Conservation (phyloP, 768 basidiomycete species). For the Aureoboletus auriporus region DNA sequence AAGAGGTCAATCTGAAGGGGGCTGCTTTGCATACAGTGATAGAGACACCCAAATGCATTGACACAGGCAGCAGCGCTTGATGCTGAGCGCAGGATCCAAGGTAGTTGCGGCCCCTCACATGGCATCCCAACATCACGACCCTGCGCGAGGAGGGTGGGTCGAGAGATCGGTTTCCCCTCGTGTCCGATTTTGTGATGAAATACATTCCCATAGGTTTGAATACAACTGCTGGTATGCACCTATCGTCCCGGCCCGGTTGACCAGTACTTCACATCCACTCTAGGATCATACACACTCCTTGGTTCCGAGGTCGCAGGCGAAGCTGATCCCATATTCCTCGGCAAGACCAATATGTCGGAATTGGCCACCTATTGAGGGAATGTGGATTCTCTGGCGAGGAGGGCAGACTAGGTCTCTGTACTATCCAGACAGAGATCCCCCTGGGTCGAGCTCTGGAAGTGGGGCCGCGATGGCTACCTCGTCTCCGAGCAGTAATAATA, state of each 20-base stretch:
- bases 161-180: not conserved
- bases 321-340: conserved; percentile 36
- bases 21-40: conserved; percentile 56
- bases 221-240: conserved; percentile 33
- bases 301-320: conserved; percentile 35
- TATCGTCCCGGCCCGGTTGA: not conserved
- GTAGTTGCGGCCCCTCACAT: conserved; percentile 46
- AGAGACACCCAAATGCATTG: conserved; percentile 57
- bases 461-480: conserved; percentile 43
- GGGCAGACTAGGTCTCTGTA: conserved; percentile 43
- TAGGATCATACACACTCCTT: conserved; percentile 35
- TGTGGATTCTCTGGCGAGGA: conserved; percentile 46
- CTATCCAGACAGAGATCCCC: conserved; percentile 36
- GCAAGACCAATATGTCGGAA: conserved; percentile 43
- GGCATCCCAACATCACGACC: conserved; percentile 50
- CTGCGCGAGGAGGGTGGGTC: conserved; percentile 28
- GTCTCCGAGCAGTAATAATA: conserved; percentile 38
- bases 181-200: not conserved
- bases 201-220: conserved; percentile 29
- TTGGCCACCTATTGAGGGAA: conserved; percentile 40
- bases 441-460: conserved; percentile 42
- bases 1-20: conserved; percentile 61
- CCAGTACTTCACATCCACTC: not conserved
- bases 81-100: conserved; percentile 38
- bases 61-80: conserved; percentile 49